These are phyloP conservation scores for Castanea crenata DNA, from an alignment of 306 rosid species.

Conservation along the genomic window DNA sequence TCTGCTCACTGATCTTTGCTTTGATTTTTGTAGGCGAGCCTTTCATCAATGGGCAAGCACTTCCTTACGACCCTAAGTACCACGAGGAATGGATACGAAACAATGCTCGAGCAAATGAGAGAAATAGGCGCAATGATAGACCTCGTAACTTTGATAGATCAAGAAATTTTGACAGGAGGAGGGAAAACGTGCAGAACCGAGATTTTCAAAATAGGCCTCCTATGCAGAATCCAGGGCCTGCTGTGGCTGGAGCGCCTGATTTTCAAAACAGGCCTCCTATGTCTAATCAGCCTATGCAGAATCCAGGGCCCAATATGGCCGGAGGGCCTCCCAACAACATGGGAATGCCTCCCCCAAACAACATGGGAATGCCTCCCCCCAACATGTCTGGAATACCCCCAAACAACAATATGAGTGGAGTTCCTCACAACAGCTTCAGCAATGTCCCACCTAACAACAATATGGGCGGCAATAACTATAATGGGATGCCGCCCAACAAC, in stretches of 20 bases:
- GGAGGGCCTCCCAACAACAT: constrained; percentile 18
- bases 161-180: constrained; percentile 86
- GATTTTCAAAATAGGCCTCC: constrained; percentile 60
- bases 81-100: constrained; percentile 93
- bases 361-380: constrained; percentile 25
- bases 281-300: constrained; percentile 30
- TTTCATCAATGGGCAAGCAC: constrained; percentile 84
- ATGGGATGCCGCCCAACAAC: constrained; percentile 15
- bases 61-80: constrained; percentile 90
- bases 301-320: constrained; percentile 25
- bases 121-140: constrained; percentile 89
- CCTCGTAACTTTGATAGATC: constrained; percentile 82
- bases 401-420: constrained; percentile 5
- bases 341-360: constrained; percentile 8
- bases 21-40: constrained; percentile 74
- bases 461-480: constrained; percentile 6
- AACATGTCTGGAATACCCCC: constrained; percentile 21
- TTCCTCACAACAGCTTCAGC: constrained; percentile 20
- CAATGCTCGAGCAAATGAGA: constrained; percentile 89
- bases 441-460: constrained; percentile 9
- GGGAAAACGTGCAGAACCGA: constrained; percentile 68
- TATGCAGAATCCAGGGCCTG: constrained; percentile 33
- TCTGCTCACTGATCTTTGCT: constrained; percentile 4
- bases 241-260: constrained; percentile 33
- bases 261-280: constrained; percentile 49